Evolutionary conservation across 2,329 filamentous ascomycete genomes (phyloP), one percentile per base, ranked within the genome.

Genomic region (Rhinocladiella similis): DNA sequence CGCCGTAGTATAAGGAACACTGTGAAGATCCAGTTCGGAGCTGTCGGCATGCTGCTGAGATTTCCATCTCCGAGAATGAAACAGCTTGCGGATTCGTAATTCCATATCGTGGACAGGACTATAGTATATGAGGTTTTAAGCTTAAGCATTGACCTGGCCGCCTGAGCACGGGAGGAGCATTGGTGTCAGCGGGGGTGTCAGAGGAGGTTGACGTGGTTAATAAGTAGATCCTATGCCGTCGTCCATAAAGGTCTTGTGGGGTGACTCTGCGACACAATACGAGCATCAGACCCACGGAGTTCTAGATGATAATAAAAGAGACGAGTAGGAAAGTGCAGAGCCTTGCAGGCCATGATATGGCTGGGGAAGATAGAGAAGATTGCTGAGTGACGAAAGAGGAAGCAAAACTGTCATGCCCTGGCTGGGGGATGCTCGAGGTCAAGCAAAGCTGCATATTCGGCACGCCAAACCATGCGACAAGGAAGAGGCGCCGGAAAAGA

Each of bases 11-110:
- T 59, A 60, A 13, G 62, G 47, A 13, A 60, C 50, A 47, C 54
- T 61, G 46, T 60, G 58, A 39, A 56, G 18, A 46, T 61, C 59
- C 41, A 63, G 45, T 43, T 64, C 62, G 16, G 46, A 42, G 39
- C 22, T 46, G 29, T 19, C 33, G 18, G 42, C 47, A 16, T 20
- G 29, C n/a, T 36, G 51, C 20, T 56, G 50, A 22, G 55, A 47
- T 36, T 47, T 57, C n/a, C 29, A 29, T n/a, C 39, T 53, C 22
- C 50, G 33, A 12, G 56, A 51, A n/a, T 50, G 55, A 27, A 59
- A 53, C 12, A 62, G 38, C 33, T 59, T 62, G 43, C 59, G 59
- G 33, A 62, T 39, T 46, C 59, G 56, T 38, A 53, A 57, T 47
- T 62, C 59, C 59, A 62, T 62, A 39, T 36, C 29, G 29, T 58